Base-by-base conservation (phyloP, 495 filamentous ascomycete genomes). In the Talaromyces nanjingensis region DNA sequence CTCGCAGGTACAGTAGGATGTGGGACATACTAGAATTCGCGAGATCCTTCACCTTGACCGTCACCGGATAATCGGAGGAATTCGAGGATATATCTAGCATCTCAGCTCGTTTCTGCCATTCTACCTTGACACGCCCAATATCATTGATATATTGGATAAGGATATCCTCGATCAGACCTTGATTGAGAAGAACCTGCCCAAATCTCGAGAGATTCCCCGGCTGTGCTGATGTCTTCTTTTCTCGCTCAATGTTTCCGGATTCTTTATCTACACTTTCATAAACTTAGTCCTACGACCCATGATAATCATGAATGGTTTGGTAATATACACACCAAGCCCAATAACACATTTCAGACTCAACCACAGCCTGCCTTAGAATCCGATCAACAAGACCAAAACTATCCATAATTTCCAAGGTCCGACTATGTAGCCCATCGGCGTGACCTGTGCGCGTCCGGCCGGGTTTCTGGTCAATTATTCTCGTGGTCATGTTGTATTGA, bases 351-450 rank as follows among this genome's bases (percentile, higher is more conserved):
- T 90, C 88, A 20, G 82, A 70, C 18, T 84, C 78, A 61, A 84
- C 84, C 61, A 86, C 88, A 1, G 82, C 78, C 67, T 89, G 85
- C 34, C 77, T 77, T 12, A 89, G 76, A 34, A 89, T 70, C 18
- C 81, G 75, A 62, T 89, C 86, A 0, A 78, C 78, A 6, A 91
- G 71, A 1, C 86, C 87, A 62, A 91, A 89, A 20, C 81, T 85
- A 60, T 91, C 87, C 39, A 89, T 83, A 31, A 92, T 83, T 68
- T 92, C 89, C 8, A 89, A 77, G 0, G 88, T 88, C 1, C 87
- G 85, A 61, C 83, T 83, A 72, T 92, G 86, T 12, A 90, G 75
- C 2, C 89, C 89, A 58, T 91, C 89, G 0, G 89, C 89, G 66
- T 89, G 86, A n/a, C 88, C 89, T 20, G 71, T 76, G 64, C 70